These are phyloP conservation scores for Hypoxylon subgilvum DNA, from an alignment of 495 filamentous ascomycete species.

Conservation along the genomic window DNA sequence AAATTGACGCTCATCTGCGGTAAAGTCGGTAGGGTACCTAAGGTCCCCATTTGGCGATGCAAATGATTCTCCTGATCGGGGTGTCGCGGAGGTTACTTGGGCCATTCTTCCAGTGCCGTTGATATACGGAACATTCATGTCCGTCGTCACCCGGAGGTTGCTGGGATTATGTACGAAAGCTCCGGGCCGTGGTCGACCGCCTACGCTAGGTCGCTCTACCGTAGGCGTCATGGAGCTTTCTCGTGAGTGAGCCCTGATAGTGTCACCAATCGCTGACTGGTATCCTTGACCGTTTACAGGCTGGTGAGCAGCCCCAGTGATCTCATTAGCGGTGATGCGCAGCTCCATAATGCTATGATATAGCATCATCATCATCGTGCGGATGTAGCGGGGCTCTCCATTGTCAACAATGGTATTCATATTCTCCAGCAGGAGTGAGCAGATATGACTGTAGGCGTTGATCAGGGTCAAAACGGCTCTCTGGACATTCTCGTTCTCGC, in stretches of 20 bases:
- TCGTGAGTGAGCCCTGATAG: constrained; percentile 51
- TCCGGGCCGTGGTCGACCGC: constrained; percentile 64
- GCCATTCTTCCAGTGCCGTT: constrained; percentile 53
- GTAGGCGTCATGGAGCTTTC: constrained; percentile 68
- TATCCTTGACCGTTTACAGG: constrained; percentile 28
- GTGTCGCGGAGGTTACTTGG: constrained; percentile 64
- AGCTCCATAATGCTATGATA: constrained; percentile 83
- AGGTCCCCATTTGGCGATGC: constrained; percentile 59
- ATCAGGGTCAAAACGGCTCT: constrained; percentile 73
- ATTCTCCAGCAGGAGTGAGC: constrained; percentile 70
- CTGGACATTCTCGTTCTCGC: constrained; percentile 70
- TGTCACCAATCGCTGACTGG: constrained; percentile 45
- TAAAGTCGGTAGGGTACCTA: constrained; percentile 60
- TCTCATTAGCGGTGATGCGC: constrained; percentile 53
- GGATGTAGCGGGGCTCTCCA: constrained; percentile 77
- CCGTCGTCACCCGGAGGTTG: constrained; percentile 59
- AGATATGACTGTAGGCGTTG: constrained; percentile 76
- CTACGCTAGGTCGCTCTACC: constrained; percentile 58
- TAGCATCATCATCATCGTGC: constrained; percentile 78
- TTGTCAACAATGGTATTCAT: constrained; percentile 73
- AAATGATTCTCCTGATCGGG: constrained; percentile 81
- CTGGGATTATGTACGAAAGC: constrained; percentile 66
- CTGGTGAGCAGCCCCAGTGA: constrained; percentile 53
- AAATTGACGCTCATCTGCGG: constrained; percentile 77
- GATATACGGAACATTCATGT: constrained; percentile 50